Percentiles rank a stretch among this genome's conserved stretches.
Evolutionary conservation across 2,329 filamentous ascomycete species (phyloP).

Genomic region (Ophidiomyces ophidiicola): DNA sequence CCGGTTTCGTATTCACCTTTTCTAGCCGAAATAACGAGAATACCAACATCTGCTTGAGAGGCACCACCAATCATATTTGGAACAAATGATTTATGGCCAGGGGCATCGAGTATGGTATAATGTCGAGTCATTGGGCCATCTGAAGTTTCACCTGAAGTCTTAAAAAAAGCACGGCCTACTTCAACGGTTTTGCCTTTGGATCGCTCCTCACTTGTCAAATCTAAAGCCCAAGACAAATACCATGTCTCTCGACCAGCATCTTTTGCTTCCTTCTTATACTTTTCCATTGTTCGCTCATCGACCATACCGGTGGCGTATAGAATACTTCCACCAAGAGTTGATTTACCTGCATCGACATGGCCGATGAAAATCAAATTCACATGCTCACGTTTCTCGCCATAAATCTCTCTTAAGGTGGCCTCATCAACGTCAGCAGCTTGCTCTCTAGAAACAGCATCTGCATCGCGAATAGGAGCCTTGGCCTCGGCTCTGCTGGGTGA

Average conservation of each 20-base stretch:
- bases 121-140: conserved; percentile 60
- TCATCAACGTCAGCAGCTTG: conserved; percentile 70
- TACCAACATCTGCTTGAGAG: conserved; percentile 84
- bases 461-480: conserved; percentile 51
- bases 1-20: conserved; percentile 99
- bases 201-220: conserved; percentile 92
- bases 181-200: conserved; percentile 97
- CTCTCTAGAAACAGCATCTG: conserved; percentile 73
- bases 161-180: conserved; percentile 89
- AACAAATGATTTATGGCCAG: conserved; percentile 95
- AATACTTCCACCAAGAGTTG: conserved; percentile 85
- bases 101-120: conserved; percentile 94
- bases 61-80: conserved; percentile 97
- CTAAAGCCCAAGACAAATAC: conserved; percentile 97
- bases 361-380: conserved; percentile 97
- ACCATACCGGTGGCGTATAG: conserved; percentile 95
- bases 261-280: conserved; percentile 94
- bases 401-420: conserved; percentile 82
- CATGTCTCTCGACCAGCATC: conserved; percentile 93
- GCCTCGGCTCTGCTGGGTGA: conserved; percentile 54
- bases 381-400: conserved; percentile 63
- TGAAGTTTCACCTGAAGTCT: conserved; percentile 45
- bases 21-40: conserved; percentile 87
- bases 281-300: conserved; percentile 96
- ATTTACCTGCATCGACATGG: conserved; percentile 97